Percentiles rank a stretch among this genome's conserved stretches.
phyloP scores from a whole-genome alignment of 2,329 filamentous ascomycete genomes.

The Colletotrichum viniferum region DNA sequence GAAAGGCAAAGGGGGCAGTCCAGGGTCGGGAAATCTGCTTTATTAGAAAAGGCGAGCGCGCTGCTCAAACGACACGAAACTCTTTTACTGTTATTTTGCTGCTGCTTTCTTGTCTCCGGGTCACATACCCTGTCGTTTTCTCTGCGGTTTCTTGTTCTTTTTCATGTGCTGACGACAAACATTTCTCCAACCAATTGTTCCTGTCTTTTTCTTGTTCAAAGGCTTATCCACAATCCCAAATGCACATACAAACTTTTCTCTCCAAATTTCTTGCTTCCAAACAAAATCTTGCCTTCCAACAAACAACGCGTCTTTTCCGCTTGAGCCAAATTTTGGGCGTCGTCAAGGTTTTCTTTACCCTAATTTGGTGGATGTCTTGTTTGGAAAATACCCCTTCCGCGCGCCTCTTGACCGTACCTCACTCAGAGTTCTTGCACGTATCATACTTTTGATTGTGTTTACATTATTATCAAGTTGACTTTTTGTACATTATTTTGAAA shows the following conservation, averaged over 20 bases:
- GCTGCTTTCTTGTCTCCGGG: neutral
- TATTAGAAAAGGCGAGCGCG: slow-evolving; percentile 14
- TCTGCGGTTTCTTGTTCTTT: neutral
- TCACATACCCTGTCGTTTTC: neutral
- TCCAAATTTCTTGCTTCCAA: neutral
- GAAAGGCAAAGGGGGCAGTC: neutral
- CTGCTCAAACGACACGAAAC: slow-evolving; percentile 15
- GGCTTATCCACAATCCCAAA: neutral
- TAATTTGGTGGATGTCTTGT: neutral
- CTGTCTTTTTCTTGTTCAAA: neutral
- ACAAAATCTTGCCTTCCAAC: neutral
- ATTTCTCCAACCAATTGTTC: neutral
- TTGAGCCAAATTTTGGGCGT: neutral
- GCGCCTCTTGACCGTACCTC: neutral
- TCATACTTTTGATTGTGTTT: neutral
- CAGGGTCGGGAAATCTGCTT: neutral
- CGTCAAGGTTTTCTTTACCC: neutral
- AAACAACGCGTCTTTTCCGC: neutral
- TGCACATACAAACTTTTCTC: neutral
- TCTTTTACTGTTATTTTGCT: neutral
- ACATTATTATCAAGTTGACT: neutral
- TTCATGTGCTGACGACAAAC: neutral
- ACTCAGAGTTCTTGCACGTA: neutral
- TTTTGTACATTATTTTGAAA: neutral
- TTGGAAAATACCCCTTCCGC: neutral